Conservation (phyloP, 441 rosid species). For the Codiaeum variegatum region DNA sequence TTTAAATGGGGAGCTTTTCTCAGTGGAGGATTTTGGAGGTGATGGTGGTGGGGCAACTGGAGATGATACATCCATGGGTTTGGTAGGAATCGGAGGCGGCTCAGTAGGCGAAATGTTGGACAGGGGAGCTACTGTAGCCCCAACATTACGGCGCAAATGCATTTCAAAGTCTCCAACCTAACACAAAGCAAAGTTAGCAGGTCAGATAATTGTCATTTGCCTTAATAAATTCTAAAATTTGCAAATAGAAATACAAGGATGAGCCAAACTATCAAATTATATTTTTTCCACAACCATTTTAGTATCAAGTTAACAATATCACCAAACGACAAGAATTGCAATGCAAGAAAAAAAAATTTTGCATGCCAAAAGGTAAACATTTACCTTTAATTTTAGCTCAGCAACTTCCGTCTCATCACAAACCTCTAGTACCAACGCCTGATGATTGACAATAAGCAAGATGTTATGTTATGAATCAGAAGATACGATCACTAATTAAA, state of each 20-base stretch:
- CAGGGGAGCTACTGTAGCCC: slow-evolving; percentile 40
- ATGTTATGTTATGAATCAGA: slow-evolving; percentile 7
- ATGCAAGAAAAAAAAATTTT: slow-evolving; percentile 11
- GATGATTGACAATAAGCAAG: slow-evolving; percentile 23
- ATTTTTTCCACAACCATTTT: not conserved
- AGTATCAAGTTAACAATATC: not conserved
- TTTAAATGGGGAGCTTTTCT: slow-evolving; percentile 56
- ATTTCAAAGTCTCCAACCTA: slow-evolving; percentile 92
- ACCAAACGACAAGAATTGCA: slow-evolving; percentile 8
- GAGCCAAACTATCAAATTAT: not conserved
- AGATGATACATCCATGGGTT: slow-evolving; percentile 58
- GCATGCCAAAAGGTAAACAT: slow-evolving; percentile 11
- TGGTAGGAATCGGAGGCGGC: slow-evolving; percentile 64
- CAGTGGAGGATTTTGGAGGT: slow-evolving; percentile 46
- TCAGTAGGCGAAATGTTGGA: slow-evolving; percentile 56
- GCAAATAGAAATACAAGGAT: slow-evolving; percentile 1
- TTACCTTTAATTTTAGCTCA: slow-evolving; percentile 85
- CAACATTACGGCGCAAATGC: slow-evolving; percentile 76
- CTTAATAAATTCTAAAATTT: not conserved
- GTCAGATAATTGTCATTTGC: not conserved
- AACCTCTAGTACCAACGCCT: slow-evolving; percentile 80
- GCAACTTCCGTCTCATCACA: slow-evolving; percentile 94
- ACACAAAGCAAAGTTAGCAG: slow-evolving; percentile 17
- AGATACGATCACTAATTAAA: not conserved
- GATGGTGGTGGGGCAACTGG: slow-evolving; percentile 39